phyloP scores from a whole-genome alignment of 257 asterid species.

The Solanum medicagineum region DNA sequence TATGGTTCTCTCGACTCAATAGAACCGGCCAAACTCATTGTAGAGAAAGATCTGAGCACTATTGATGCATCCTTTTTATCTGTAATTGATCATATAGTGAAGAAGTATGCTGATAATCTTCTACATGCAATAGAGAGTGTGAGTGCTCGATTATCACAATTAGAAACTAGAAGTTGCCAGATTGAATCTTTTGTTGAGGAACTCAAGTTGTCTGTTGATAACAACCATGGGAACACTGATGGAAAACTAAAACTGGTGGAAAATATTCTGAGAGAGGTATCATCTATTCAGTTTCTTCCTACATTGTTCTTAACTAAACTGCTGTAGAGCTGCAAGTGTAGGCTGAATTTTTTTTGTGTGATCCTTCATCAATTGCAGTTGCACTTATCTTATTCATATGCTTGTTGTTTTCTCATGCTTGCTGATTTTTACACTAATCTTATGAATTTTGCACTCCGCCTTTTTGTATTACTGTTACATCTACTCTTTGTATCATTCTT shows the following conservation, averaged over 20 bases:
- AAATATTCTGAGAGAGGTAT: conserved; percentile 78
- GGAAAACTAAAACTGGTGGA: conserved; percentile 71
- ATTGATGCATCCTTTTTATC: conserved; percentile 37
- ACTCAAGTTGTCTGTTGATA: conserved; percentile 58
- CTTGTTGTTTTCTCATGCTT: neutral
- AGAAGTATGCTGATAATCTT: conserved; percentile 67
- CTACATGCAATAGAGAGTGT: conserved; percentile 61
- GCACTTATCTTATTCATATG: neutral
- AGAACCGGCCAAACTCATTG: conserved; percentile 44
- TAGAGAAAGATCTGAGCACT: conserved; percentile 45
- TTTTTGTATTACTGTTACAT: neutral
- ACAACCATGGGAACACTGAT: conserved; percentile 55
- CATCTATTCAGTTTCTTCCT: neutral
- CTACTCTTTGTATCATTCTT: neutral
- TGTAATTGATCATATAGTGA: conserved; percentile 72
- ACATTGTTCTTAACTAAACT: neutral
- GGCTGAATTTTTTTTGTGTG: neutral
- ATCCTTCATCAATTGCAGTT: neutral
- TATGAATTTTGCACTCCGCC: neutral
- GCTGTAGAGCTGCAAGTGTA: neutral
- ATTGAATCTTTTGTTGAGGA: conserved; percentile 74
- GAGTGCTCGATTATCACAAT: conserved; percentile 67
- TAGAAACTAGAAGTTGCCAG: conserved; percentile 67
- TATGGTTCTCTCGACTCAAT: conserved; percentile 45
- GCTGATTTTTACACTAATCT: neutral